Evolutionary conservation across 1,284 basidiomycete genomes (phyloP).

Genomic region (Leccinum angustisporum): DNA sequence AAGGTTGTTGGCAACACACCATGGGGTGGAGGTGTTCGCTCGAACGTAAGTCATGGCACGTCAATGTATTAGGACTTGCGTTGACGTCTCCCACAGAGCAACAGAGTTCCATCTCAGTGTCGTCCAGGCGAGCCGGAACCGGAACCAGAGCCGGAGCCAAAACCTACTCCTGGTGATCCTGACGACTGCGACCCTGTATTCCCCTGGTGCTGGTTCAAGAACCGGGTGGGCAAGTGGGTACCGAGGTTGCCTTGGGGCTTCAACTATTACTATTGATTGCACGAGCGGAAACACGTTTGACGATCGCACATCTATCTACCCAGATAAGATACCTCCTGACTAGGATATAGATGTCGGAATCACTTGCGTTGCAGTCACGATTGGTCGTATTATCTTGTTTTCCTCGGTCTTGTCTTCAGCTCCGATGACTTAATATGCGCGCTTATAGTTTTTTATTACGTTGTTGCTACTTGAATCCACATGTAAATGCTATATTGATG

Average conservation of each 20-base stretch:
- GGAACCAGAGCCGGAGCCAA: constrained; percentile 27
- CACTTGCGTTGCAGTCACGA: constrained; percentile 2
- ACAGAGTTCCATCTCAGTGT: constrained; percentile 30
- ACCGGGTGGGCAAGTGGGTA: constrained; percentile 23
- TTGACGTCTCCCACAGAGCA: constrained; percentile 25
- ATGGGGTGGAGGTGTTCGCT: constrained; percentile 90
- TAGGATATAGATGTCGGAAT: constrained; percentile 10
- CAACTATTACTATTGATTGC: constrained; percentile 18
- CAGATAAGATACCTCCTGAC: constrained; percentile 22
- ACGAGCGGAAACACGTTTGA: background rate
- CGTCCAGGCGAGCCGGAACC: constrained; percentile 26
- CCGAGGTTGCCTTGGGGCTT: constrained; percentile 28
- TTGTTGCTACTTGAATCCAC: background rate
- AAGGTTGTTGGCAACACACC: constrained; percentile 62
- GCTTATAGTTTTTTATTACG: background rate
- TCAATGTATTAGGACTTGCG: background rate
- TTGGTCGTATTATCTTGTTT: background rate
- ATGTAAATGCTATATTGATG: background rate
- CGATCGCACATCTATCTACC: constrained; percentile 12
- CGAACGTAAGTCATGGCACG: constrained; percentile 42
- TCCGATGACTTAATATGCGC: constrained; percentile 16
- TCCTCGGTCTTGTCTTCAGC: constrained; percentile 5
- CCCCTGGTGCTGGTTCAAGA: constrained; percentile 33
- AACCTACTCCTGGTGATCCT: constrained; percentile 33
- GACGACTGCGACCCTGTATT: constrained; percentile 28